Evolutionary conservation across 2,329 filamentous ascomycete species (phyloP), one percentile per base, ranked within the genome.

Genomic region (Biscogniauxia mediterranea): DNA sequence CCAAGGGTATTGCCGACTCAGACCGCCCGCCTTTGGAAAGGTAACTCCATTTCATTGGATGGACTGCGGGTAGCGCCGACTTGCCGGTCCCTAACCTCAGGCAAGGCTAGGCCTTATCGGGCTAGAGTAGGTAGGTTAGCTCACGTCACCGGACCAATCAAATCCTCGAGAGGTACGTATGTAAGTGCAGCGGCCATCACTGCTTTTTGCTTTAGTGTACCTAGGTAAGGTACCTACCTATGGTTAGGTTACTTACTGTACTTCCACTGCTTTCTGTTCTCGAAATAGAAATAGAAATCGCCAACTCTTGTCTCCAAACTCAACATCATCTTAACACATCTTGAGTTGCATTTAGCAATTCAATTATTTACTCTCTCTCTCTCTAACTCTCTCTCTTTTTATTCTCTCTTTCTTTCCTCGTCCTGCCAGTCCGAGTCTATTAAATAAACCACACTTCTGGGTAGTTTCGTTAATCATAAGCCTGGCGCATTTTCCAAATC

Each of bases 401-500:
- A 3, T 9, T 9, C 38, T n/a, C 26, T 5, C 8, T 28, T 28
- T 8, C 26, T 9, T 9, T 8, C 28, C 7, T 32, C 7, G 28
- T 8, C 2, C 28, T 32, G 28, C 7, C 7, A 23, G 23, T 23
- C 23, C 23, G 23, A 23, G n/a, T n/a, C n/a, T n/a, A n/a, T n/a
- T n/a, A 23, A 5, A 5, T 23, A 23, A 3, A 23, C 23, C 2
- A 3, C 23, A 5, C 23, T 23, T 23, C 23, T 23, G 5, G 5
- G 5, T 23, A 23, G 23, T 23, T 23, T 23, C 23, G 23, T 5
- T 5, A 23, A 54, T 62, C 21, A 32, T 57, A 54, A 52, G 28
- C 54, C 54, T 52, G 52, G 60, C 46, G 52, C 52, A 53, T 46
- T 38, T 26, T 52, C 57, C 51, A 54, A n/a, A 42, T 23, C 23